phyloP scores from a whole-genome alignment of 2,329 filamentous ascomycete species.

The Botrytis aclada region DNA sequence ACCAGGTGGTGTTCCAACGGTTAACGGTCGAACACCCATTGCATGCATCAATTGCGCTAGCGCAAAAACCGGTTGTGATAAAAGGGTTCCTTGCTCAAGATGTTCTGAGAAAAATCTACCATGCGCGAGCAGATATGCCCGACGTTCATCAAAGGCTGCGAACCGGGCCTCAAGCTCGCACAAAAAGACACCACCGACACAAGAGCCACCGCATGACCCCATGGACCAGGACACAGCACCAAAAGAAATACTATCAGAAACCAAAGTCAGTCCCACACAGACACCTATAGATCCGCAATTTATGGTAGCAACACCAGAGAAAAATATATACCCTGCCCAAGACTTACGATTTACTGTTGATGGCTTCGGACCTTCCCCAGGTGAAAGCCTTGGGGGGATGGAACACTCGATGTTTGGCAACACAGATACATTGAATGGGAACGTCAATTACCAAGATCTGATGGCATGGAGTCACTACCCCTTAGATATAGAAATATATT shows the following conservation, averaged over 20 bases:
- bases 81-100: constrained; percentile 48
- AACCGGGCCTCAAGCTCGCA: constrained; percentile 16
- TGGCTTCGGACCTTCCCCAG: constrained; percentile 13
- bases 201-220: constrained; percentile 18
- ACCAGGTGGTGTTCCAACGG: constrained; percentile 43
- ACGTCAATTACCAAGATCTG: constrained; percentile 45
- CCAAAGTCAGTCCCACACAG: neutral
- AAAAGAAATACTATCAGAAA: constrained; percentile 8
- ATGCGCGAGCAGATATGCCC: constrained; percentile 49
- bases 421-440: constrained; percentile 27
- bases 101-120: constrained; percentile 49
- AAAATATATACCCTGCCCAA: constrained; percentile 4
- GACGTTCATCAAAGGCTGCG: constrained; percentile 47
- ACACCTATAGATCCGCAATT: constrained; percentile 4
- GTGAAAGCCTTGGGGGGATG: constrained; percentile 3
- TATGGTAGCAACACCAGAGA: constrained; percentile 8
- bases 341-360: constrained; percentile 12
- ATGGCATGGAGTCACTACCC: constrained; percentile 46
- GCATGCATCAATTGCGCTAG: constrained; percentile 50
- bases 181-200: constrained; percentile 13
- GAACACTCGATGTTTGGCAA: constrained; percentile 16
- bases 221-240: constrained; percentile 14
- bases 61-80: constrained; percentile 52
- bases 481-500: constrained; percentile 43
- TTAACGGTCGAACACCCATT: constrained; percentile 45